Conservation (phyloP, 2,329 filamentous ascomycete genomes). For the Exophiala phaeomuriformis region DNA sequence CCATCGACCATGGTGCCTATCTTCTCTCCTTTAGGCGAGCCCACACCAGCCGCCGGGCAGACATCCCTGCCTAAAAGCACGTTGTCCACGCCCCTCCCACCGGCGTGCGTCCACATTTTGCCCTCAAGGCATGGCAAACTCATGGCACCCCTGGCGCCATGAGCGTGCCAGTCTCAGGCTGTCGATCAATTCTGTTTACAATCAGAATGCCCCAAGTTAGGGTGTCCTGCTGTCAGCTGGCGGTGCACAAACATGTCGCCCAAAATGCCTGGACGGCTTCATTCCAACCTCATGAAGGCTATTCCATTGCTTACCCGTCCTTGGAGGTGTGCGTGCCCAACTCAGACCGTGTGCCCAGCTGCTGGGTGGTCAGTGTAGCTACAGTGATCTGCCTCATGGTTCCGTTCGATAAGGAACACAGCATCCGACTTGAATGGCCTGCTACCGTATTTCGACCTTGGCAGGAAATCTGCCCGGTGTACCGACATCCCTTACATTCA, state of each 20-base stretch:
- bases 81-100: constrained; percentile 1
- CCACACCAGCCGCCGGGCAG: neutral
- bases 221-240: neutral
- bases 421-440: too few species aligned
- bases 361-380: too few species aligned
- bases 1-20: constrained; percentile 5
- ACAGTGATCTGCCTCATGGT: too few species aligned
- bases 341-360: too few species aligned
- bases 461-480: too few species aligned
- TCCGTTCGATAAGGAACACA: too few species aligned
- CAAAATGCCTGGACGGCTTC: neutral
- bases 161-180: neutral
- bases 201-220: neutral
- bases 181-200: neutral
- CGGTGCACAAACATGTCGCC: neutral
- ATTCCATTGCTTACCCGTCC: too few species aligned
- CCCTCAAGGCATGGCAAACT: neutral
- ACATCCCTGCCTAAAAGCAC: neutral
- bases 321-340: too few species aligned
- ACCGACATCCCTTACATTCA: too few species aligned
- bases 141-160: constrained; percentile 2
- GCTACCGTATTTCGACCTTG: too few species aligned
- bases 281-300: too few species aligned
- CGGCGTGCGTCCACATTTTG: neutral
- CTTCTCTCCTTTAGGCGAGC: neutral